Base-by-base conservation (phyloP, 257 asterid genomes). In the Nicotiana tabacum region DNA sequence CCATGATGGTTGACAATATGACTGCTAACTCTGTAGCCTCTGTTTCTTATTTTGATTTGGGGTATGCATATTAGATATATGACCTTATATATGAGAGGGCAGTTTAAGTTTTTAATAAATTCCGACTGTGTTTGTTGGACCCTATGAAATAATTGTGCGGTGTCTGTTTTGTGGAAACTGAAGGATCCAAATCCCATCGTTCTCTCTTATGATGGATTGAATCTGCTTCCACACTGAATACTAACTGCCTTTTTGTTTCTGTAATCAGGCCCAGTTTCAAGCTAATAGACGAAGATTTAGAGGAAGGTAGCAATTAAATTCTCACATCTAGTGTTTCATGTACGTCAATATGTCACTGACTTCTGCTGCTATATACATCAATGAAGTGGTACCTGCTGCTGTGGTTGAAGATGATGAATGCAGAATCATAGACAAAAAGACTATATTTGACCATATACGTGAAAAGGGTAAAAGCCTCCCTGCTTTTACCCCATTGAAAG, bases 261-360 rank as follows among this genome's bases (percentile, higher is more conserved):
- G 27, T 86, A 81, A 82, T 66, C 88, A 95, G 97, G 96, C 97
- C 99, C 85, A 92, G 94, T 89, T 95, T 95, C 93, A 89, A 91
- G 43, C 97, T 95, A 76, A 79, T 93, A 81, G 96, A 89, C 32
- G 97, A 93, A 77, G 98, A 95, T 5, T 84, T 76, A 4, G 97
- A 91, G 48, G 91, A 86, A 82, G 97, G 97, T 93, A 90, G 87
- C 67, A 8, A 78, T 30, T 70, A 77, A 39, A 57, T 56, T 65
- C 84, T 80, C 77, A 80, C 84, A 77, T 60, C n/a, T 29, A 68
- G 61, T 81, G 79, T 77, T 79, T 78, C 81, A 82, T 81, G 30
- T 81, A 67, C 80, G 82, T 80, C 78, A 61, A 77, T 74, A 84
- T 66, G 6, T 84, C 66, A 81, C 80, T 32, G 32, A 78, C 84